Evolutionary conservation across 208 protist genomes (phyloP).

Genomic region (Angomonas ambiguus): DNA sequence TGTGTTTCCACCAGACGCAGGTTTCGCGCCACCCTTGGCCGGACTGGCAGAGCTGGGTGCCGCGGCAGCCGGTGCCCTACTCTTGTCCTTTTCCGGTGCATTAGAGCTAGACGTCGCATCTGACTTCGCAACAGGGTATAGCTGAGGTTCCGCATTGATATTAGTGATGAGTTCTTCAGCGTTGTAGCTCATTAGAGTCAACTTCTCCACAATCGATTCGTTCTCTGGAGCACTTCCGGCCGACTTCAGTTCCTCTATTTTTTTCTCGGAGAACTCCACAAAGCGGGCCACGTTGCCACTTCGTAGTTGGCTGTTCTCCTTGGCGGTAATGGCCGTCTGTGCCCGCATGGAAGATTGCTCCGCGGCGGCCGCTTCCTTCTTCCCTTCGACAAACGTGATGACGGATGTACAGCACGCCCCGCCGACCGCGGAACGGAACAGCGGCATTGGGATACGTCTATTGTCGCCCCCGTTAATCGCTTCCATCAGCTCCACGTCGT

Average conservation of each 20-base stretch:
- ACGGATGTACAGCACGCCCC: conserved; percentile 36
- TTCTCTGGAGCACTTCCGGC: conserved; percentile 17
- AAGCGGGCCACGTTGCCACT: conserved; percentile 63
- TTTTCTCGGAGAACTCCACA: conserved; percentile 40
- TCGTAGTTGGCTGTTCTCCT: conserved; percentile 36
- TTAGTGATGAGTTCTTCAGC: conserved; percentile 34
- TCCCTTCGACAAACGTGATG: conserved; percentile 26
- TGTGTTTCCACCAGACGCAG: background rate
- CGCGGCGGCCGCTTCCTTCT: conserved; percentile 16
- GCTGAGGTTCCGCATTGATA: conserved; percentile 25
- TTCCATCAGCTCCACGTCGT: conserved; percentile 27
- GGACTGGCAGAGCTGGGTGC: background rate
- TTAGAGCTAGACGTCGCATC: conserved; percentile 6
- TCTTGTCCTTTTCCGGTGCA: background rate
- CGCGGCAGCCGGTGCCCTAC: background rate
- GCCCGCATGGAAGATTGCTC: conserved; percentile 32
- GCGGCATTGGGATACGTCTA: conserved; percentile 28
- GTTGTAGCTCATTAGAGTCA: conserved; percentile 38
- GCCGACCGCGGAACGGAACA: conserved; percentile 44
- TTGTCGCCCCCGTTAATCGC: conserved; percentile 36
- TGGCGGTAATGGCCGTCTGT: conserved; percentile 21
- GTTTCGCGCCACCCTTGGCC: background rate
- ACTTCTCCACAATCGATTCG: conserved; percentile 27
- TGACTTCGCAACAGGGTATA: conserved; percentile 23
- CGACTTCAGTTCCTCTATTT: conserved; percentile 25